Base-by-base conservation (phyloP, 164 flowering plant species). In the Echeveria elegans region DNA sequence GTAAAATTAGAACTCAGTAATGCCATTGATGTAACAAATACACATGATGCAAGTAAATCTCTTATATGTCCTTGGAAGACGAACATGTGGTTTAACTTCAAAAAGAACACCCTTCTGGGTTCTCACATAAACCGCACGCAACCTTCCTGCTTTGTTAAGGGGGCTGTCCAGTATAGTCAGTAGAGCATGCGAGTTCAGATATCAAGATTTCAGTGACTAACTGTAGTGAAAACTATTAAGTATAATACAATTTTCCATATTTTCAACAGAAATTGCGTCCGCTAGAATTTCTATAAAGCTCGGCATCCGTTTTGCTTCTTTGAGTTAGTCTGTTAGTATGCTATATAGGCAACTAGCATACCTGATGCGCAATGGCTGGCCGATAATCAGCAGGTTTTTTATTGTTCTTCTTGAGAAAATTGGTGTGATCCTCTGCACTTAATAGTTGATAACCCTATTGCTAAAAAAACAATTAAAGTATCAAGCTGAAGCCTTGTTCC, bases 291-390 rank as follows among this genome's bases (percentile, higher is more conserved):
- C 12, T 10, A 38, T 38, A n/a, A n/a, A n/a, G n/a, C n/a, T n/a
- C n/a, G n/a, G n/a, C n/a, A n/a, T n/a, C n/a, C n/a, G n/a, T n/a
- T n/a, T n/a, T n/a, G n/a, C n/a, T 38, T 14, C 41, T 38, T 8
- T 8, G 41, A 8, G 1, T 38, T 38, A 38, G 41, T 38, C 8
- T 4, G 32, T 12, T 6, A 4, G 40, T 7, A 37, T 16, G 24
- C 43, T 18, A 32, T 10, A n/a, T n/a, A 11, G 32, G 24, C 24
- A 19, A 32, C 6, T 14, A 10, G 72, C 81, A 66, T 70, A 91
- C 99, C 93, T 90, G 96, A 69, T 88, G 87, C 68, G 76, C 79
- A 69, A 94, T 94, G 72, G 89, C 99, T 45, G 96, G 96, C 64
- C 97, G 82, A 73, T 86, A 94, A 69, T 88, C 85, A 66, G 79